Base-by-base conservation (phyloP, 2,329 filamentous ascomycete species). In the Fusarium tupiense region DNA sequence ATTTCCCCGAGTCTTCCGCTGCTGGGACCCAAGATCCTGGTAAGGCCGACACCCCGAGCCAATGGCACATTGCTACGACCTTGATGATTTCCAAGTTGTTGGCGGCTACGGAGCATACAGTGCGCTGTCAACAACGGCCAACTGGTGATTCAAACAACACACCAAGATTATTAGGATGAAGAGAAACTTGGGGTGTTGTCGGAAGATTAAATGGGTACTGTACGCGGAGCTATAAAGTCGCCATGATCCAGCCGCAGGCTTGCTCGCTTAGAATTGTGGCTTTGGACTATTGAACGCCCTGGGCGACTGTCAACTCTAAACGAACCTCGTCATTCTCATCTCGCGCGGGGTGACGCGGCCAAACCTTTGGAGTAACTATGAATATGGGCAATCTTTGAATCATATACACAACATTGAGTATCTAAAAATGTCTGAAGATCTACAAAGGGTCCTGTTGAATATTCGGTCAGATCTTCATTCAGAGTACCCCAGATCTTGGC, bases 361-460 rank as follows among this genome's bases (percentile, higher is more conserved):
- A 22, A 26, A 20, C 9, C 2, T 11, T 5, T 16, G 1, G 12
- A 17, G 3, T 2, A 12, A 22, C 17, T 22, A 1, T 9, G 33
- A 53, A 37, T 3, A 22, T 6, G 3, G 13, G 13, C 9, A 35
- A 8, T 8, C 13, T 53, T 53, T 37, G 3, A 37, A 37, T 5
- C 2, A 37, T 17, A 22, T 9, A 24, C 7, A 26, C 7, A 22
- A 26, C 0, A 16, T 37, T 22, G 2, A 37, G 3, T 2, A 26
- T 22, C 9, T 1, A 3, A 3, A 11, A 8, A 3, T 14, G 17
- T 19, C 2, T 14, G 0, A 14, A 19, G 16, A 0, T 35, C n/a
- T 24, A 20, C n/a, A 4, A 19, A 37, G 33, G 4, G 19, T 35
- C 6, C n/a, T 53, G n/a, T 2, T 24, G 12, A 35, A 20, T 2